These are phyloP conservation scores for Globisporangium mamillatum DNA, from an alignment of 352 stramenopile species.

Conservation along the genomic window DNA sequence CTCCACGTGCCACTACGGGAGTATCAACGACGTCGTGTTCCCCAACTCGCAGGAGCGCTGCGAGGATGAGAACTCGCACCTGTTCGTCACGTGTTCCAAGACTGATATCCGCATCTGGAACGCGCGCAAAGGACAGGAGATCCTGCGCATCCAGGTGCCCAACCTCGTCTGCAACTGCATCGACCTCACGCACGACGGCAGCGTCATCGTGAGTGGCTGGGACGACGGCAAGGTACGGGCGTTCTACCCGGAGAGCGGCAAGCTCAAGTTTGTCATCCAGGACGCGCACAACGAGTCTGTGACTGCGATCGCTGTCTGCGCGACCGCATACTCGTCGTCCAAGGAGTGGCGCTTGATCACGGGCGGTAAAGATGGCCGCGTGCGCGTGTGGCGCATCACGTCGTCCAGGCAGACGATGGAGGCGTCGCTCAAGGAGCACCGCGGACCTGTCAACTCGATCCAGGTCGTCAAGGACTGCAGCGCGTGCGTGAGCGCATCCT, in stretches of 20 bases:
- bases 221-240: slow-evolving; percentile 96
- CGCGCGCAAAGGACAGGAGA: slow-evolving; percentile 86
- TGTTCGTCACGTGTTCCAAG: slow-evolving; percentile 95
- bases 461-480: slow-evolving; percentile 71
- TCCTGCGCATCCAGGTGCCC: slow-evolving; percentile 96
- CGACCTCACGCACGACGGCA: slow-evolving; percentile 85
- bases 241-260: slow-evolving; percentile 95
- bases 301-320: slow-evolving; percentile 89
- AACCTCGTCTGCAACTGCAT: slow-evolving; percentile 97
- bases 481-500: slow-evolving; percentile 73
- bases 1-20: slow-evolving; percentile 89
- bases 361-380: slow-evolving; percentile 92
- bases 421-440: slow-evolving; percentile 94
- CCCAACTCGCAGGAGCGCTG: slow-evolving; percentile 49
- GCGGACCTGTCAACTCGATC: slow-evolving; percentile 91
- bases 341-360: slow-evolving; percentile 90
- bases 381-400: slow-evolving; percentile 93
- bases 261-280: slow-evolving; percentile 97
- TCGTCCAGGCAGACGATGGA: slow-evolving; percentile 93
- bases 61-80: slow-evolving; percentile 82
- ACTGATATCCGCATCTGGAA: slow-evolving; percentile 97
- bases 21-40: slow-evolving; percentile 95
- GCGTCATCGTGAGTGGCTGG: slow-evolving; percentile 93
- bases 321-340: slow-evolving; percentile 47
- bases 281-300: slow-evolving; percentile 95